Evolutionary conservation across 805 yeast species (phyloP).

Genomic region (Candida ipomoeae): DNA sequence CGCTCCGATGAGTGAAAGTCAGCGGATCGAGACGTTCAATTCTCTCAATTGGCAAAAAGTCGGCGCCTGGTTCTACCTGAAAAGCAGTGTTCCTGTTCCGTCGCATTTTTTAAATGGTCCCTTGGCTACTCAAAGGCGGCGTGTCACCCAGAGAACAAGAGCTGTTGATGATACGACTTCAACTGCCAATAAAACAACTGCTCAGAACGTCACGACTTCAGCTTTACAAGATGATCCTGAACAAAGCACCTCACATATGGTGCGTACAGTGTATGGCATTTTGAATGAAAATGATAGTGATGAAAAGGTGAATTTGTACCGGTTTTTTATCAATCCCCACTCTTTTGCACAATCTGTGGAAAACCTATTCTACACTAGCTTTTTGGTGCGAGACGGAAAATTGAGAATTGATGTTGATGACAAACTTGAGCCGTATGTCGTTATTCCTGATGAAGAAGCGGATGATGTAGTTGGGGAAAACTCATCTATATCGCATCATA

Average conservation of each 20-base stretch:
- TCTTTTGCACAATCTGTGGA: constrained; percentile 80
- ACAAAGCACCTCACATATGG: constrained; percentile 63
- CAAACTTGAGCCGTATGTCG: constrained; percentile 43
- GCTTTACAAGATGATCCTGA: constrained; percentile 49
- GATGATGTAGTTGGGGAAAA: constrained; percentile 7
- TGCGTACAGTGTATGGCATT: constrained; percentile 47
- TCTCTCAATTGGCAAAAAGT: constrained; percentile 56
- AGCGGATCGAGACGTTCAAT: constrained; percentile 27
- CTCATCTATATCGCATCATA: constrained; percentile 45
- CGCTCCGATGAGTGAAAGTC: constrained; percentile 5
- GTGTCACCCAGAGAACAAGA: constrained; percentile 29
- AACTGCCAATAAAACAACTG: constrained; percentile 30
- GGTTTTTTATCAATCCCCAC: constrained; percentile 67
- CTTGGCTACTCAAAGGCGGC: constrained; percentile 53
- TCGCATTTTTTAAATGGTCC: constrained; percentile 71
- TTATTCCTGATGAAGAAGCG: constrained; percentile 23
- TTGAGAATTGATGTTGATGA: constrained; percentile 49
- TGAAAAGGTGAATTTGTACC: constrained; percentile 51
- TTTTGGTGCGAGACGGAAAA: constrained; percentile 70
- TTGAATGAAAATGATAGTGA: constrained; percentile 27
- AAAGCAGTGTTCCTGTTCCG: constrained; percentile 46
- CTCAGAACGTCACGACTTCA: constrained; percentile 48
- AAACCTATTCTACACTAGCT: constrained; percentile 78
- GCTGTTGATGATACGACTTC: constrained; percentile 42
- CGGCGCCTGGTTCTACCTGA: constrained; percentile 48